Evolutionary conservation across 495 filamentous ascomycete species (phyloP).

Genomic region (Xylaria castorea): DNA sequence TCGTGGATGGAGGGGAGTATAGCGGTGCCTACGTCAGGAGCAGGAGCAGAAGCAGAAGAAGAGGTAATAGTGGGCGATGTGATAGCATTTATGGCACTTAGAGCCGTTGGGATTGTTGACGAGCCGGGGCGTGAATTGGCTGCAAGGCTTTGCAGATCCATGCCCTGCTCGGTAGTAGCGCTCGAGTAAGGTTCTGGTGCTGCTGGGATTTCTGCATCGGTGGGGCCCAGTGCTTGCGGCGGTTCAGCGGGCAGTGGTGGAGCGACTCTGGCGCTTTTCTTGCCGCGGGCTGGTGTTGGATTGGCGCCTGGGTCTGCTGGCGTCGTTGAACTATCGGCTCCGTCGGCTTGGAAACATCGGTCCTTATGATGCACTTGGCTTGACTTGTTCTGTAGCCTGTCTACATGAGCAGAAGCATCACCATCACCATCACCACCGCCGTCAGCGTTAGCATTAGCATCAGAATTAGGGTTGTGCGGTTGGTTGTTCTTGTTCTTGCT

Average conservation of each 20-base stretch:
- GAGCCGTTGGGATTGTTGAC: constrained; percentile 18
- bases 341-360: neutral
- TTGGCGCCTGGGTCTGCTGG: constrained; percentile 1
- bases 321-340: constrained; percentile 15
- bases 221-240: constrained; percentile 2
- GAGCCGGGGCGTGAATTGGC: constrained; percentile 19
- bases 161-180: constrained; percentile 23
- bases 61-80: constrained; percentile 14
- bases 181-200: constrained; percentile 12
- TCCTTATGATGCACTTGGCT: too few species aligned
- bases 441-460: neutral
- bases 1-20: constrained; percentile 39
- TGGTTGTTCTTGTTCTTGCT: neutral
- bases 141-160: constrained; percentile 23
- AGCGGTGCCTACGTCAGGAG: constrained; percentile 20
- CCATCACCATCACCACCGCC: neutral
- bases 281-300: constrained; percentile 18
- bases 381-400: neutral
- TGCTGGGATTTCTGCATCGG: constrained; percentile 18
- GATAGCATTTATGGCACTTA: constrained; percentile 17
- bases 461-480: neutral
- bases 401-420: neutral
- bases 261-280: constrained; percentile 23
- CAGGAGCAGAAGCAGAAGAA: constrained; percentile 13
- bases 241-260: constrained; percentile 20